These are phyloP conservation scores for Tothia fuscella DNA, from an alignment of 2,329 filamentous ascomycete genomes.

Conservation along the genomic window DNA sequence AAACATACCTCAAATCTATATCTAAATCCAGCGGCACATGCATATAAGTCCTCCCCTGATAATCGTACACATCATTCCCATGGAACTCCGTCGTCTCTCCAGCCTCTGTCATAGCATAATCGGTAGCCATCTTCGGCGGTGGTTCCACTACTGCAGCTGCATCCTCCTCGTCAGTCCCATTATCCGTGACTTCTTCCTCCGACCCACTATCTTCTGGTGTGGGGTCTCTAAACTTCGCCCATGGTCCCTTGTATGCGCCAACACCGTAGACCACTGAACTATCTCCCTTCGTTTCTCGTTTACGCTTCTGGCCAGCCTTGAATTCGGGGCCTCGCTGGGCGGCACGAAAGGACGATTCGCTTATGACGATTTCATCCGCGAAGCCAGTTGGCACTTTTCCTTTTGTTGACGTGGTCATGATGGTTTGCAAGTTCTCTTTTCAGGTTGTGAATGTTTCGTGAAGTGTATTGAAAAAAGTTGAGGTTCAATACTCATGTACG, in stretches of 20 bases:
- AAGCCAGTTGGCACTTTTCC: slow-evolving; percentile 56
- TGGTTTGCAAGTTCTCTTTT: neutral
- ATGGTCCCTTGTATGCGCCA: slow-evolving; percentile 83
- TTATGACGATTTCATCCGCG: slow-evolving; percentile 79
- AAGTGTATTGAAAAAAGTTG: too few relatives aligned
- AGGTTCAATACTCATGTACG: too few relatives aligned
- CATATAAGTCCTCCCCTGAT: slow-evolving; percentile 95
- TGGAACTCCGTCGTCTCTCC: slow-evolving; percentile 79
- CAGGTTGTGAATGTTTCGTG: too few relatives aligned
- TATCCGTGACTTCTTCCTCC: slow-evolving; percentile 62
- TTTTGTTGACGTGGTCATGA: slow-evolving; percentile 22
- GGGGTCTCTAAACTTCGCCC: slow-evolving; percentile 73
- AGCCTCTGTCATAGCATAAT: slow-evolving; percentile 33
- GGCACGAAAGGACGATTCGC: slow-evolving; percentile 77
- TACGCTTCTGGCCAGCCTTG: slow-evolving; percentile 44
- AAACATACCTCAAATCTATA: slow-evolving; percentile 43
- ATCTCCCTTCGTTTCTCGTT: slow-evolving; percentile 75
- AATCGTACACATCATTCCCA: slow-evolving; percentile 72
- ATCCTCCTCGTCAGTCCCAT: slow-evolving; percentile 53
- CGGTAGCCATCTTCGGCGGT: slow-evolving; percentile 45
- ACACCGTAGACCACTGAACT: slow-evolving; percentile 75
- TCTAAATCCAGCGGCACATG: slow-evolving; percentile 87
- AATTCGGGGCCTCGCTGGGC: slow-evolving; percentile 71
- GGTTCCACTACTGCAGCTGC: slow-evolving; percentile 27
- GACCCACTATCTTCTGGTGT: slow-evolving; percentile 60